Evolutionary conservation across 768 basidiomycete genomes (phyloP), one percentile per base, ranked within the genome.

Genomic region (Suillus weaverae): DNA sequence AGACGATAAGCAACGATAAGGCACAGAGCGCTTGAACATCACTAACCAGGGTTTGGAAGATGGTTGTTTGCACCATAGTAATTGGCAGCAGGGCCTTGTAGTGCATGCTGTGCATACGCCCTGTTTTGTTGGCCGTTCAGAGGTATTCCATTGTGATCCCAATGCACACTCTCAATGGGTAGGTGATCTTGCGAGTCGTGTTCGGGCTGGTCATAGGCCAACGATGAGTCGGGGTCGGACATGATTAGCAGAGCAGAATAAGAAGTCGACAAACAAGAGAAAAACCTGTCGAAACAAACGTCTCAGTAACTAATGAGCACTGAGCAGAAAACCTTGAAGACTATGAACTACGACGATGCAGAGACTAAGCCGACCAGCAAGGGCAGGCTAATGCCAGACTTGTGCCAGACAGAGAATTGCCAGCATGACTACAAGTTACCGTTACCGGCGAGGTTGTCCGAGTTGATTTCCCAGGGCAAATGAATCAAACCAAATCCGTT

Each of bases 151-250:
- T 30, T 32, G 18, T 32, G 6, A 11, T 41, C 30, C 57, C 39
- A 41, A 5, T 59, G 38, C 6, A 11, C 57, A 13, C 39, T 41
- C 26, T 59, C 57, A 7, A 41, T n/a, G 5, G 60, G 62, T 33
- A 32, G 57, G 62, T 53, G 66, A 64, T 26, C 67, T 66, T 18
- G 67, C 10, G 56, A 41, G 43, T 60, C 63, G 41, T 60, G 56
- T 51, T 74, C 76, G 20, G 70, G 70, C 33, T 35, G 36, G 64
- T 76, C 71, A 61, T 76, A 76, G 30, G 75, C 74, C 30, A 76
- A 70, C 53, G 69, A 64, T 59, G 57, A 59, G 39, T 59, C 39
- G 57, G 26, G 38, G 62, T 62, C 62, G 36, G 73, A 77, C 76
- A 76, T 77, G 66, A 50, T 26, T 32, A 60, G 35, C 22, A 67